Evolutionary conservation across 352 stramenopile species (phyloP).

Genomic region (Phytophthora niederhauseri): DNA sequence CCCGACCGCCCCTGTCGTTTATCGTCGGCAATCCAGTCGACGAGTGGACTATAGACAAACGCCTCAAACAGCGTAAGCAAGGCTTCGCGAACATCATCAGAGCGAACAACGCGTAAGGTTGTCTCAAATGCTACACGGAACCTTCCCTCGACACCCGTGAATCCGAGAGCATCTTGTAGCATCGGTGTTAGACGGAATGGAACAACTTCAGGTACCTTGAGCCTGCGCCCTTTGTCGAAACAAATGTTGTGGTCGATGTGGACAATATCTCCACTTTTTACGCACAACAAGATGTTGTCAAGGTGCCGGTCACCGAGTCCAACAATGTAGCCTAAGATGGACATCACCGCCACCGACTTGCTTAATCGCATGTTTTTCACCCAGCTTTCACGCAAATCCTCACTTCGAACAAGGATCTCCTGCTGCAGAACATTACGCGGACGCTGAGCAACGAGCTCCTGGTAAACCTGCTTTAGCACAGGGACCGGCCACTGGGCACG

Average conservation of each 20-base stretch:
- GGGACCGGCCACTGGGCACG: conserved; percentile 63
- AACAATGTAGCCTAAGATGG: conserved; percentile 88
- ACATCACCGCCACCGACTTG: conserved; percentile 88
- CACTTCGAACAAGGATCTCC: conserved; percentile 59
- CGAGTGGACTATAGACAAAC: conserved; percentile 88
- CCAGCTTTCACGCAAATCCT: conserved; percentile 71
- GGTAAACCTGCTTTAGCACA: conserved; percentile 70
- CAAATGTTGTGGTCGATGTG: conserved; percentile 95
- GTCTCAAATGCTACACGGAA: conserved; percentile 80
- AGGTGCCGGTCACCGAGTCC: conserved; percentile 92
- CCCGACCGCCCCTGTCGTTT: conserved; percentile 39
- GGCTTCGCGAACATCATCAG: conserved; percentile 65
- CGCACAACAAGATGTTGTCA: conserved; percentile 91
- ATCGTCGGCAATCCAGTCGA: conserved; percentile 72
- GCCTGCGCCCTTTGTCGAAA: conserved; percentile 88
- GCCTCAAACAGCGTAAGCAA: conserved; percentile 80
- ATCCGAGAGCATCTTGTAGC: conserved; percentile 74
- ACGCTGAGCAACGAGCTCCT: conserved; percentile 67
- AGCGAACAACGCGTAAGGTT: conserved; percentile 73
- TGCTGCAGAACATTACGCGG: conserved; percentile 70
- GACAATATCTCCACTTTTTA: conserved; percentile 79
- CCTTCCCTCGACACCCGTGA: conserved; percentile 74
- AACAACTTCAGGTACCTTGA: conserved; percentile 92
- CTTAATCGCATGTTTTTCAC: conserved; percentile 59
- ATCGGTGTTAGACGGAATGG: conserved; percentile 91